Percentiles rank a stretch among this genome's conserved stretches.
phyloP scores from a whole-genome alignment of 164 flowering plant genomes.

The Malania oleifera region DNA sequence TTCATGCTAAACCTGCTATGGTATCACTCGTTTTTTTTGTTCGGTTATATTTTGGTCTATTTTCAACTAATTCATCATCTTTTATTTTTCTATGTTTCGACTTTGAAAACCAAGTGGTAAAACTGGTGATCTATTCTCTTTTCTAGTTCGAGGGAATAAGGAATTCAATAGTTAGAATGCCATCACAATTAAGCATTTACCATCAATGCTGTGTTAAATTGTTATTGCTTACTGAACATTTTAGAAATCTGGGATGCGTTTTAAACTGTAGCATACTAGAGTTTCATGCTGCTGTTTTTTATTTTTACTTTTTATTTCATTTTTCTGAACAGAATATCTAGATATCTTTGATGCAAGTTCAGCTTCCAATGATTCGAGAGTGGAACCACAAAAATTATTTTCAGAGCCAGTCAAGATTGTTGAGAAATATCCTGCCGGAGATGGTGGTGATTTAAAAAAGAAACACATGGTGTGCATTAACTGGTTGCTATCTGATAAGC shows the following conservation, averaged over 20 bases:
- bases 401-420: conserved; percentile 69
- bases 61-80: too few relatives aligned
- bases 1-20: too few relatives aligned
- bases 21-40: too few relatives aligned
- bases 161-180: too few relatives aligned
- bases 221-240: too few relatives aligned
- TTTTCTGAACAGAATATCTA: conserved; percentile 56
- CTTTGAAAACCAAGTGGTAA: too few relatives aligned
- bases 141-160: too few relatives aligned
- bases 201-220: too few relatives aligned
- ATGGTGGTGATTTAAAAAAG: conserved; percentile 75
- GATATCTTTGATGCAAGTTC: conserved; percentile 77
- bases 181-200: too few relatives aligned
- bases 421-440: conserved; percentile 93
- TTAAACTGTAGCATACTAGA: not conserved
- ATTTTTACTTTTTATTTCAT: not conserved
- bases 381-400: conserved; percentile 65
- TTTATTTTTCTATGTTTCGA: too few relatives aligned
- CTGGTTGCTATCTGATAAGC: conserved; percentile 91
- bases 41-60: too few relatives aligned
- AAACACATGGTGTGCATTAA: conserved; percentile 96
- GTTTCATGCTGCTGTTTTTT: not conserved
- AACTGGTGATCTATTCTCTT: too few relatives aligned
- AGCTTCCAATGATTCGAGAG: conserved; percentile 57
- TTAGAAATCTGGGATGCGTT: not conserved